These are phyloP conservation scores for Thelephora terrestris DNA, from an alignment of 1,284 basidiomycete genomes.

Conservation along the genomic window DNA sequence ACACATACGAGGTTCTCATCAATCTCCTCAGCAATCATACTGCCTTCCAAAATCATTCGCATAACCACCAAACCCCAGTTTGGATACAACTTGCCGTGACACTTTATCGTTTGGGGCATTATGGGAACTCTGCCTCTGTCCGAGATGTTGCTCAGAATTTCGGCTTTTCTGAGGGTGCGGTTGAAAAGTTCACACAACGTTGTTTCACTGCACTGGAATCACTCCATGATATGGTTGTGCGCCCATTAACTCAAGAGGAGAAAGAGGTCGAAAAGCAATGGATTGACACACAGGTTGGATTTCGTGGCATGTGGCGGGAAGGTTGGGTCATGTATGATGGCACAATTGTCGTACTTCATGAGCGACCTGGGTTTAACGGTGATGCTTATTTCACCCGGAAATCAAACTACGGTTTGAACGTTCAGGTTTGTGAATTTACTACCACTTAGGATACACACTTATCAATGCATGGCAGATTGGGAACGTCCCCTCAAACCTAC, in stretches of 20 bases:
- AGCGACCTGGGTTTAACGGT: constrained; percentile 22
- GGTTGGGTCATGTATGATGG: constrained; percentile 25
- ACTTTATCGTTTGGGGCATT: constrained; percentile 24
- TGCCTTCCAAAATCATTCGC: constrained; percentile 22
- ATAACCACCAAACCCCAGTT: constrained; percentile 23
- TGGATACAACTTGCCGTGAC: constrained; percentile 26
- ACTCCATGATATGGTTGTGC: too few relatives aligned
- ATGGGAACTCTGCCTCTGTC: constrained; percentile 26
- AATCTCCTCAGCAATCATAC: constrained; percentile 21
- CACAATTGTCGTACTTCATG: constrained; percentile 24
- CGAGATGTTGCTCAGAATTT: constrained; percentile 21
- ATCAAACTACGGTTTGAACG: constrained; percentile 27
- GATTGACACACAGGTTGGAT: constrained; percentile 24
- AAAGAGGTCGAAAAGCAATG: constrained; percentile 28
- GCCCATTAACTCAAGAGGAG: constrained; percentile 19
- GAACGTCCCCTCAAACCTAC: constrained; percentile 17
- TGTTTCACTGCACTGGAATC: constrained; percentile 21
- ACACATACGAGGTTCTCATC: constrained; percentile 21
- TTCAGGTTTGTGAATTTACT: constrained; percentile 18
- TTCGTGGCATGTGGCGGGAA: constrained; percentile 17
- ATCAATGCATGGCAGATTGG: constrained; percentile 11
- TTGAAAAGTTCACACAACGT: constrained; percentile 21
- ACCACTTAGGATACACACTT: constrained; percentile 6
- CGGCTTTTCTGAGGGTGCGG: constrained; percentile 23
- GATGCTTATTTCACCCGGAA: constrained; percentile 30